These are phyloP conservation scores for Crithidia sp. DNA, from an alignment of 208 protist genomes.

Conservation along the genomic window DNA sequence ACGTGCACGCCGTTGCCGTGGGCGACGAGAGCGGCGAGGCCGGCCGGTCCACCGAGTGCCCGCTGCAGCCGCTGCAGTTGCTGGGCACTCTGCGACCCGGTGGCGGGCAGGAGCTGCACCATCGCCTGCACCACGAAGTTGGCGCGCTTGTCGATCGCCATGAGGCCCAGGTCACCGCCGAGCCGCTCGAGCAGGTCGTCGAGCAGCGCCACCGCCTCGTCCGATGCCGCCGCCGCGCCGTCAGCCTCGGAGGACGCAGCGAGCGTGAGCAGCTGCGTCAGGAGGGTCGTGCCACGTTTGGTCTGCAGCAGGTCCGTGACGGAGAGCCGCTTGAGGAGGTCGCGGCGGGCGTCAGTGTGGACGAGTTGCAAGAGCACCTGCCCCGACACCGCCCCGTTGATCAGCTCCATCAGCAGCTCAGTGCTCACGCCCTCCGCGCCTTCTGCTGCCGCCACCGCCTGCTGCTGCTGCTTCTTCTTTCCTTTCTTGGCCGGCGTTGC, in stretches of 20 bases:
- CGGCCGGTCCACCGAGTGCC: constrained; percentile 50
- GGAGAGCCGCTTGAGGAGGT: constrained; percentile 52
- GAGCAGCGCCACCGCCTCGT: constrained; percentile 43
- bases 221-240: neutral
- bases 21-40: constrained; percentile 42
- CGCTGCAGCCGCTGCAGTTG: constrained; percentile 48
- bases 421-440: constrained; percentile 20
- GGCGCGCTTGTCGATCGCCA: constrained; percentile 66
- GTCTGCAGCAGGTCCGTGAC: constrained; percentile 54
- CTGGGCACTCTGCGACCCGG: constrained; percentile 32
- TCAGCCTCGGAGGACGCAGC: constrained; percentile 6
- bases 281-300: constrained; percentile 78
- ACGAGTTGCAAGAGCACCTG: constrained; percentile 73
- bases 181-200: constrained; percentile 50
- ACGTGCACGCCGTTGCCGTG: constrained; percentile 83
- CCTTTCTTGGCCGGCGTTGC: constrained; percentile 12
- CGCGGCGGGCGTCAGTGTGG: constrained; percentile 35
- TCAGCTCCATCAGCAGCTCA: constrained; percentile 61
- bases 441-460: neutral
- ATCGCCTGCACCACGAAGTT: constrained; percentile 89
- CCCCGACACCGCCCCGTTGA: constrained; percentile 72
- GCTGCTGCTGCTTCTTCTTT: constrained; percentile 39
- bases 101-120: constrained; percentile 52
- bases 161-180: constrained; percentile 51
- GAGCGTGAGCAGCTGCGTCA: constrained; percentile 56